A percentile compares a stretch with the other conserved stretches of the same genome.
phyloP scores from a whole-genome alignment of 2,329 filamentous ascomycete species.

The Berkeleyomyces rouxiae region DNA sequence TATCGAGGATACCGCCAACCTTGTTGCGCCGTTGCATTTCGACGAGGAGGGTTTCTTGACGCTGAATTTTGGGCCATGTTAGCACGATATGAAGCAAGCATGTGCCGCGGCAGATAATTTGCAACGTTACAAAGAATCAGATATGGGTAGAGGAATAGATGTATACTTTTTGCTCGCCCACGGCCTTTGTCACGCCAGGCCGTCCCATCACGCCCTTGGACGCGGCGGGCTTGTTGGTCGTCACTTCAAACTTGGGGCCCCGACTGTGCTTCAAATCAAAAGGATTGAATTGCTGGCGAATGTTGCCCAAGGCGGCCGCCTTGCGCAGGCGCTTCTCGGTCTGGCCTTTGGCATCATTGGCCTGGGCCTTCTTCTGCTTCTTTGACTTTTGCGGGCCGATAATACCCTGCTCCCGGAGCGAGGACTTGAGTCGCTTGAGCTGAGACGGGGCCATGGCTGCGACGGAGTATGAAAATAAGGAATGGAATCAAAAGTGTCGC shows the following conservation, averaged over 20 bases:
- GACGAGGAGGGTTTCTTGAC: constrained; percentile 66
- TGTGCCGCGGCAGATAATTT: too few relatives aligned
- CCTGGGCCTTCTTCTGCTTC: constrained; percentile 69
- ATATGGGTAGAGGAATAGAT: not conserved
- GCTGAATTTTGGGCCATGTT: constrained; percentile 26
- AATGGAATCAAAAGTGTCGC: not conserved
- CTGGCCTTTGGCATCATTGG: constrained; percentile 46
- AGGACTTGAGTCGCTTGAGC: constrained; percentile 86
- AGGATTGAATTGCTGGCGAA: constrained; percentile 93
- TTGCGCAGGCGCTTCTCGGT: constrained; percentile 60
- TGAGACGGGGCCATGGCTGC: constrained; percentile 78
- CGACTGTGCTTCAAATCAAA: constrained; percentile 81
- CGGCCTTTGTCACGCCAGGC: constrained; percentile 69
- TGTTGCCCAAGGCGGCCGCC: constrained; percentile 61
- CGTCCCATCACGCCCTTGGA: constrained; percentile 49
- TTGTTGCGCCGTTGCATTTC: constrained; percentile 85
- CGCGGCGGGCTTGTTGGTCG: constrained; percentile 41
- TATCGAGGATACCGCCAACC: constrained; percentile 79
- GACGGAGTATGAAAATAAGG: constrained; percentile 9
- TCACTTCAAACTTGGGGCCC: constrained; percentile 73
- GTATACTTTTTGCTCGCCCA: constrained; percentile 67
- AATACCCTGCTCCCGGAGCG: constrained; percentile 75
- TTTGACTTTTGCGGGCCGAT: constrained; percentile 87
- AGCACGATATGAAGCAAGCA: constrained; percentile 15
- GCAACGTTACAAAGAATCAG: not conserved